Conservation (phyloP, 371 early-diverging fungal genomes). For the Mucor sp. region DNA sequence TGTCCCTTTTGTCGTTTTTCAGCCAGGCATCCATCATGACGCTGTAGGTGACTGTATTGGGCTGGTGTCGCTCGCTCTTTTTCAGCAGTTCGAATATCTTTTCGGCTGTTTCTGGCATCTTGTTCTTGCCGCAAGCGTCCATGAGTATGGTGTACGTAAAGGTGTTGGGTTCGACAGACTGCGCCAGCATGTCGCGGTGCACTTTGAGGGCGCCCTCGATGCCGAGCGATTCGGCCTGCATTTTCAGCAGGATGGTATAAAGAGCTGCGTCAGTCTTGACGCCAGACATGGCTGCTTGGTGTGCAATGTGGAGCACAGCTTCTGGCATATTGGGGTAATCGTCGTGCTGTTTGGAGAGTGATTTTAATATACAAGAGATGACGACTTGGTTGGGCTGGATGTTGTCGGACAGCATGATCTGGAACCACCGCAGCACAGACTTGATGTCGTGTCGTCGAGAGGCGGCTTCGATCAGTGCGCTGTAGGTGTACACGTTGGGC, state of each 20-base stretch:
- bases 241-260: slow-evolving; percentile 42
- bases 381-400: slow-evolving; percentile 37
- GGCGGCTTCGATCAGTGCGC: slow-evolving; percentile 50
- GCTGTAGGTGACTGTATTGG: slow-evolving; percentile 47
- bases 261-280: slow-evolving; percentile 40
- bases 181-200: slow-evolving; percentile 43
- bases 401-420: slow-evolving; percentile 32
- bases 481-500: slow-evolving; percentile 55
- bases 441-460: slow-evolving; percentile 22
- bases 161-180: slow-evolving; percentile 37
- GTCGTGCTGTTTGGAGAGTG: slow-evolving; percentile 19
- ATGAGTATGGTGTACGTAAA: slow-evolving; percentile 50
- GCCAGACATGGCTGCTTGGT: slow-evolving; percentile 37
- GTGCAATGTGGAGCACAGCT: slow-evolving; percentile 27
- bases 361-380: slow-evolving; percentile 34
- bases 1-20: slow-evolving; percentile 26
- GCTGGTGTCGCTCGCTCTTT: slow-evolving; percentile 22
- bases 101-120: slow-evolving; percentile 41
- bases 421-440: slow-evolving; percentile 47
- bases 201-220: slow-evolving; percentile 34
- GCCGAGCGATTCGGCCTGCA: slow-evolving; percentile 34
- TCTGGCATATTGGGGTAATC: slow-evolving; percentile 21
- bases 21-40: slow-evolving; percentile 49
- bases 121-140: slow-evolving; percentile 30
- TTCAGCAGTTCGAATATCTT: slow-evolving; percentile 51